These are phyloP conservation scores for Fragaria ananassa DNA, from an alignment of 306 rosid genomes.

Conservation along the genomic window DNA sequence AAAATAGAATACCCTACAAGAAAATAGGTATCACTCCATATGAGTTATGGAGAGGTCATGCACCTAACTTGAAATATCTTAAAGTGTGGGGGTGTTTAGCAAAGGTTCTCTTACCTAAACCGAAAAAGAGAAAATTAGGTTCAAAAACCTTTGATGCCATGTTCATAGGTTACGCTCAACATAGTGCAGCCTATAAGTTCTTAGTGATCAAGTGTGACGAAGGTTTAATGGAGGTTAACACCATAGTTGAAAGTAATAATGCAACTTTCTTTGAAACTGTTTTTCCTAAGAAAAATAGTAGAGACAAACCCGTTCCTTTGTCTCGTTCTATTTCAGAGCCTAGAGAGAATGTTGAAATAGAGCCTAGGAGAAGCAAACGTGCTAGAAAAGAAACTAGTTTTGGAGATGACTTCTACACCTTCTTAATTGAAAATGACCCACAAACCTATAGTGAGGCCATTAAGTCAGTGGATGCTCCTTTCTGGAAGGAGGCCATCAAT, in stretches of 20 bases:
- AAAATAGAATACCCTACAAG: constrained; percentile 12
- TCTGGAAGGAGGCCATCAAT: neutral
- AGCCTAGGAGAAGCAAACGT: neutral
- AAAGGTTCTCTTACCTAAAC: neutral
- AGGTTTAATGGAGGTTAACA: neutral
- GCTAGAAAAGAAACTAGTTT: neutral
- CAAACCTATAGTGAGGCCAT: neutral
- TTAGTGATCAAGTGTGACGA: neutral
- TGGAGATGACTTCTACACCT: neutral
- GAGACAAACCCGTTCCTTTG: neutral
- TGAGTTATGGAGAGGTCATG: neutral
- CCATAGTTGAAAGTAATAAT: neutral
- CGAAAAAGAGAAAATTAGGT: neutral
- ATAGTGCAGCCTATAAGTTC: neutral
- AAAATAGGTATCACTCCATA: neutral
- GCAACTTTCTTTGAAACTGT: neutral
- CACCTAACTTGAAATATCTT: neutral
- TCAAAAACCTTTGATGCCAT: neutral
- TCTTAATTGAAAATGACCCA: neutral
- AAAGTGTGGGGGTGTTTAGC: constrained; percentile 13
- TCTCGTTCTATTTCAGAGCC: neutral
- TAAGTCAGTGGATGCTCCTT: neutral
- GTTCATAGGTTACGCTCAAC: neutral
- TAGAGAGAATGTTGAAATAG: neutral
- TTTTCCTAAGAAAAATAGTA: neutral